These are phyloP conservation scores for Umbilicus rupestris DNA, from an alignment of 164 flowering plant genomes.

Conservation along the genomic window DNA sequence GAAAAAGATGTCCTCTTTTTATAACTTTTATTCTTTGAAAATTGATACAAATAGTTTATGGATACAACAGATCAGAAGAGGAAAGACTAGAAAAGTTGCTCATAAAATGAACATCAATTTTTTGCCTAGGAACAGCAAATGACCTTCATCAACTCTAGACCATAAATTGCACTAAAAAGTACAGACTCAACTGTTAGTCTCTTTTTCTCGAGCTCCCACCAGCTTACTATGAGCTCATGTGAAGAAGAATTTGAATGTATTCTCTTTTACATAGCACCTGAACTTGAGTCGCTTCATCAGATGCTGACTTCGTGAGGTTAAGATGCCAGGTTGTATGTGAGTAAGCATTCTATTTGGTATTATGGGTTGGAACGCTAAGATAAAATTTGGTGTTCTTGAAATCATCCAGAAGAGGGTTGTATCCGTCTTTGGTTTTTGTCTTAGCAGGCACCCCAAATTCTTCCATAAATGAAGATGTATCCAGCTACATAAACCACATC, in stretches of 20 bases:
- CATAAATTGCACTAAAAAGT: background rate
- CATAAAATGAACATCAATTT: too few species aligned
- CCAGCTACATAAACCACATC: slow-evolving; percentile 43
- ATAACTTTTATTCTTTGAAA: too few species aligned
- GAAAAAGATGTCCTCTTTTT: too few species aligned
- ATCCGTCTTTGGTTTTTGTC: slow-evolving; percentile 93
- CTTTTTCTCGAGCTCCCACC: background rate
- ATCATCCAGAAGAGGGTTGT: slow-evolving; percentile 93
- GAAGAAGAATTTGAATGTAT: background rate
- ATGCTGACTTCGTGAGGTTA: background rate
- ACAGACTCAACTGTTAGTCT: background rate
- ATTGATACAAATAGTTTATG: too few species aligned
- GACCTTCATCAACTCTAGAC: too few species aligned
- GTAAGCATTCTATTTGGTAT: slow-evolving; percentile 33
- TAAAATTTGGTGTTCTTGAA: slow-evolving; percentile 89
- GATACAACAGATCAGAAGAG: too few species aligned
- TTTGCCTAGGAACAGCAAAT: too few species aligned
- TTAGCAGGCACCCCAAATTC: slow-evolving; percentile 88
- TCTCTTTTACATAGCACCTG: background rate
- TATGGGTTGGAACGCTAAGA: slow-evolving; percentile 91
- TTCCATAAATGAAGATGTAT: slow-evolving; percentile 88
- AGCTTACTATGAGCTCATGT: background rate
- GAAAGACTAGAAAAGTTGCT: too few species aligned
- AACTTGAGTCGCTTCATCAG: background rate
- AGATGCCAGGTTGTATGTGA: background rate